Evolutionary conservation across 371 early-diverging fungal species (phyloP), one percentile per base, ranked within the genome.

Genomic region (Mortierella sp.): DNA sequence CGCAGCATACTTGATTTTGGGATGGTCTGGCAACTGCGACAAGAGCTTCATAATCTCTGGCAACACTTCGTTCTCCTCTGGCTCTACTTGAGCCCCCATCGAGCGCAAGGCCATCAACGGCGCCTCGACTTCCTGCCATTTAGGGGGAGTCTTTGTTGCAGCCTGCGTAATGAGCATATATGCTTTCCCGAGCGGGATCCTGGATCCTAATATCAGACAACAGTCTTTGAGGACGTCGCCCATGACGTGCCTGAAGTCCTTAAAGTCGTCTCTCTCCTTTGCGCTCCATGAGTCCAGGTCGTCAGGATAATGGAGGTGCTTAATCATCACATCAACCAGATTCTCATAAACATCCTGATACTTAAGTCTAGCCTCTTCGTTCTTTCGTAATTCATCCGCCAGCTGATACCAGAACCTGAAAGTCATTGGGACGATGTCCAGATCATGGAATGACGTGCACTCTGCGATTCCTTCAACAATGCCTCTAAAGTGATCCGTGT

Each of bases 151-250:
- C 22, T 84, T 85, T 10, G 86, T 64, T 4, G 84, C 67, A 40
- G 63, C 72, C 50, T 68, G 83, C 22, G 75, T 65, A 47, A 89
- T 74, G 19, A 81, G 77, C 21, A 83, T 72, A 83, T 91, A 92
- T 0, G 96, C 95, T 41, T 92, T 91, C 0, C 86, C 65, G 36
- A 98, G 84, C 28, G 97, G 94, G 36, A 87, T 87, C 8, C 93
- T 88, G 10, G 89, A 85, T 5, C 97, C 96, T 2, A 97, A 80
- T 2, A 98, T 90, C 7, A 88, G 78, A 38, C 96, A 96, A 72
- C 97, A 97, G 76, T 96, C 96, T 86, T 99, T 99, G 58, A 99
- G 87, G n/a, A 97, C 96, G 71, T 98, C 97, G 33, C 98, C 99
- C 89, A 98, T 96, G 50, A 90, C 89, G 81, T 99, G 97, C 45